phyloP scores from a whole-genome alignment of 106 monocot genomes.

The Dioscorea zingiberensis region DNA sequence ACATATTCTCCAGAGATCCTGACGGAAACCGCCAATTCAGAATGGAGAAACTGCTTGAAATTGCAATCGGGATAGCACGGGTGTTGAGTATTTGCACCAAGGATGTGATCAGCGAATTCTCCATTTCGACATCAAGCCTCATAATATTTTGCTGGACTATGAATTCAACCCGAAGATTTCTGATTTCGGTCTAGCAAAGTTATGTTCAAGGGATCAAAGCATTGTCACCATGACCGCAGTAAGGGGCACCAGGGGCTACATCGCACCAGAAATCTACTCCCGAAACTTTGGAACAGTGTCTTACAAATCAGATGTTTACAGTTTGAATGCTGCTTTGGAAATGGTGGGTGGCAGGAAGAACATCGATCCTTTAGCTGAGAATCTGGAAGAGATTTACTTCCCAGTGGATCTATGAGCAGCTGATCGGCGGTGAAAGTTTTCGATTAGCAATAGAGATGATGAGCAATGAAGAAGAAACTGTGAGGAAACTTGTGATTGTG shows the following conservation, averaged over 20 bases:
- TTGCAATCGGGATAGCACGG: slow-evolving; percentile 4
- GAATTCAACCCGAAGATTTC: slow-evolving; percentile 12
- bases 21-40: neutral
- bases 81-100: slow-evolving; percentile 13
- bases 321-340: slow-evolving; percentile 15
- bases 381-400: neutral
- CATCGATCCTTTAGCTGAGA: neutral
- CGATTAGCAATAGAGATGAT: neutral
- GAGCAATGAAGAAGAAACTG: neutral
- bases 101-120: slow-evolving; percentile 12
- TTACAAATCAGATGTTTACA: slow-evolving; percentile 13
- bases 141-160: slow-evolving; percentile 9
- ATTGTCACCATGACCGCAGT: slow-evolving; percentile 8
- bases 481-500: neutral
- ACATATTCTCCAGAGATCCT: slow-evolving; percentile 1
- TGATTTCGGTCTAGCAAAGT: slow-evolving; percentile 14
- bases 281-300: slow-evolving; percentile 8
- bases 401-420: slow-evolving; percentile 8
- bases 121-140: slow-evolving; percentile 17
- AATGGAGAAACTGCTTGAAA: neutral
- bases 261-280: slow-evolving; percentile 3
- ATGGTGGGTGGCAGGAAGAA: slow-evolving; percentile 7
- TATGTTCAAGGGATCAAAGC: slow-evolving; percentile 10
- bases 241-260: slow-evolving; percentile 14
- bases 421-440: neutral